Percentiles rank a stretch among this genome's conserved stretches.
These are phyloP conservation scores for Coprinopsis marcescibilis DNA, from an alignment of 768 basidiomycete species.

Conservation along the genomic window DNA sequence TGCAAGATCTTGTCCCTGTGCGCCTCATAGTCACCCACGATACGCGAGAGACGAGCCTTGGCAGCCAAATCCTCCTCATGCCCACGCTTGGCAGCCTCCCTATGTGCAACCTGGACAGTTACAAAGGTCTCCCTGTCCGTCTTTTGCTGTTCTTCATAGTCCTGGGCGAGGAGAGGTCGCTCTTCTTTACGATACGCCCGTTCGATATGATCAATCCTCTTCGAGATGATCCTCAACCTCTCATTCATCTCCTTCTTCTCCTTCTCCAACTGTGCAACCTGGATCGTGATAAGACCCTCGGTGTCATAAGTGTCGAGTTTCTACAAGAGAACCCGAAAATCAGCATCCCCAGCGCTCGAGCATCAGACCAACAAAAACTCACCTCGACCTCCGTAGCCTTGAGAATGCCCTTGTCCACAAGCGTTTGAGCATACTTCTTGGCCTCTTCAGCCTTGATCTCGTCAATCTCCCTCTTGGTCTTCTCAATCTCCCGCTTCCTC, in stretches of 20 bases:
- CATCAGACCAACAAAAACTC: constrained; percentile 22
- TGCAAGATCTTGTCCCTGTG: constrained; percentile 49
- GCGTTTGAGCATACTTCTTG: constrained; percentile 77
- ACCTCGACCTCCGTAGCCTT: constrained; percentile 61
- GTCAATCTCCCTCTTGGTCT: constrained; percentile 68
- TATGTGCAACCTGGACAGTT: constrained; percentile 46
- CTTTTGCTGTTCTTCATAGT: constrained; percentile 83
- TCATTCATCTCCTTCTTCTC: constrained; percentile 87
- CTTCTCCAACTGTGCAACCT: constrained; percentile 94
- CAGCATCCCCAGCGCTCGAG: constrained; percentile 2
- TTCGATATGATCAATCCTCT: constrained; percentile 93
- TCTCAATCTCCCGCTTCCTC: constrained; percentile 59
- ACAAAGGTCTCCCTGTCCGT: constrained; percentile 70
- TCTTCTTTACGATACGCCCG: constrained; percentile 94
- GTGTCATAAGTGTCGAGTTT: constrained; percentile 83
- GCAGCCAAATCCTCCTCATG: constrained; percentile 66
- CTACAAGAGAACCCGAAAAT: constrained; percentile 28
- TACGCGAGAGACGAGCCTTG: constrained; percentile 69
- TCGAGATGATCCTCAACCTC: constrained; percentile 73
- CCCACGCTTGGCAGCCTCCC: constrained; percentile 46
- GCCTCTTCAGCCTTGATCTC: constrained; percentile 76
- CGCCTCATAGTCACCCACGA: constrained; percentile 62
- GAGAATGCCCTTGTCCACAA: constrained; percentile 76
- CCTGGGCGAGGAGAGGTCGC: constrained; percentile 73
- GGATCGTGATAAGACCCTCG: constrained; percentile 79